phyloP scores from a whole-genome alignment of 1,284 basidiomycete species.

The Blastosporella zonata region DNA sequence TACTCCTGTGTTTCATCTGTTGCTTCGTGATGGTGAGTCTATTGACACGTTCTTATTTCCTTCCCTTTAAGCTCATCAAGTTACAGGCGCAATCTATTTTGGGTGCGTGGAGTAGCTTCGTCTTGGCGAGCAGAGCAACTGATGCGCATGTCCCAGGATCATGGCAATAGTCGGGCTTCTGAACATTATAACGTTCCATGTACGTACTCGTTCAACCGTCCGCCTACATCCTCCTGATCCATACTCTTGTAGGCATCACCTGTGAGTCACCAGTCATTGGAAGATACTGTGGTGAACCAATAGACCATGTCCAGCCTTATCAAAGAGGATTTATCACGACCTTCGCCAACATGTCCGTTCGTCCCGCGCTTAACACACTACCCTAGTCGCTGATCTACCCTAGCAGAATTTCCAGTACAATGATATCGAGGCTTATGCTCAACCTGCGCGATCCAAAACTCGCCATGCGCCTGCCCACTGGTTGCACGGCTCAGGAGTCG shows the following conservation, averaged over 20 bases:
- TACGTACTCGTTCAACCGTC: constrained; percentile 4
- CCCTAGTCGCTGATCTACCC: neutral
- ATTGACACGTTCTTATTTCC: neutral
- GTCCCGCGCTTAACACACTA: too few species aligned
- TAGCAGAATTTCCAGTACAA: constrained; percentile 27
- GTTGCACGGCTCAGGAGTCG: neutral
- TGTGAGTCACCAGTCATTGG: constrained; percentile 12
- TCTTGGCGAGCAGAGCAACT: neutral
- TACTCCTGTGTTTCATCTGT: constrained; percentile 20
- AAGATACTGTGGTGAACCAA: neutral
- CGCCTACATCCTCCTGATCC: neutral
- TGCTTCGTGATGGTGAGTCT: constrained; percentile 29
- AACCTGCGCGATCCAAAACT: constrained; percentile 4
- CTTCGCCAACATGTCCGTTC: constrained; percentile 21
- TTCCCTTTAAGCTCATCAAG: neutral
- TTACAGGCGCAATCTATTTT: constrained; percentile 29
- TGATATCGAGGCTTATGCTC: constrained; percentile 3
- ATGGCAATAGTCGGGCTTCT: constrained; percentile 22
- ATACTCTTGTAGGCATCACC: constrained; percentile 10
- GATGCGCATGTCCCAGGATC: constrained; percentile 16
- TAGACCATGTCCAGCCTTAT: constrained; percentile 12
- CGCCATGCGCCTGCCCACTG: neutral
- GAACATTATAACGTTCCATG: constrained; percentile 26
- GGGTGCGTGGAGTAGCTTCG: constrained; percentile 18
- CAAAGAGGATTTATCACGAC: constrained; percentile 21